phyloP scores from a whole-genome alignment of 257 asterid species.

The Thymus quinquecostatus region DNA sequence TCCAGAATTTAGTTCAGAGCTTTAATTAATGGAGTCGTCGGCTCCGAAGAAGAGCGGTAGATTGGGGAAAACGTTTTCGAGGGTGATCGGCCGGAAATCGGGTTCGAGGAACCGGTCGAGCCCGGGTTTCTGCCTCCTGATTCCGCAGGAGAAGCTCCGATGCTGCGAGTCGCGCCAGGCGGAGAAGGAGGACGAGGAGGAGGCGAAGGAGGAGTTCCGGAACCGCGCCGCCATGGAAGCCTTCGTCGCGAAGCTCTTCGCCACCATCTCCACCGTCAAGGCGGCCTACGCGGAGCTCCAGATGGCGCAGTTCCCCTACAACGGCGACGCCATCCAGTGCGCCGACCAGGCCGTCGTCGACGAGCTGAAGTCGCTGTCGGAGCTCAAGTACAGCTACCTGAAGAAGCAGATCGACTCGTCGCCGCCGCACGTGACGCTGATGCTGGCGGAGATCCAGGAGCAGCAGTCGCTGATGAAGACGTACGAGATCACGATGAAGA shows the following conservation, averaged over 20 bases:
- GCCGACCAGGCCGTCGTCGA: constrained; percentile 93
- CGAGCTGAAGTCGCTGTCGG: constrained; percentile 76
- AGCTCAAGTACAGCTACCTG: constrained; percentile 65
- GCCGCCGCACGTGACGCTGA: constrained; percentile 85
- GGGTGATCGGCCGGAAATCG: constrained; percentile 53
- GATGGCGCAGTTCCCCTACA: constrained; percentile 95
- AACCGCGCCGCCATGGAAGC: constrained; percentile 83
- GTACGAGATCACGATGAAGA: constrained; percentile 91
- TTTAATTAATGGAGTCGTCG: constrained; percentile 63
- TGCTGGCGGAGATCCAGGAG: constrained; percentile 95
- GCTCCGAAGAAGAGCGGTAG: constrained; percentile 52
- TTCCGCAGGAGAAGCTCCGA: constrained; percentile 82
- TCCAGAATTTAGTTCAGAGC: background rate
- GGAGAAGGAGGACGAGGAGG: constrained; percentile 57
- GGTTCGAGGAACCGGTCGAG: constrained; percentile 44
- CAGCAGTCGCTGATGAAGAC: constrained; percentile 95
- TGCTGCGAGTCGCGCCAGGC: constrained; percentile 79
- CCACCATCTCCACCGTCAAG: constrained; percentile 75
- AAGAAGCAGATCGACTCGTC: constrained; percentile 77
- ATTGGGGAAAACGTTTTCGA: constrained; percentile 62
- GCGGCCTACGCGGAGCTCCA: constrained; percentile 98
- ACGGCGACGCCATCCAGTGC: constrained; percentile 62
- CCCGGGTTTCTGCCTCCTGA: constrained; percentile 66
- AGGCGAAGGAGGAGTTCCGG: constrained; percentile 54
- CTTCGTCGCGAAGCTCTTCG: constrained; percentile 87